Evolutionary conservation across 495 filamentous ascomycete genomes (phyloP).

Genomic region (Penicillium herquei): DNA sequence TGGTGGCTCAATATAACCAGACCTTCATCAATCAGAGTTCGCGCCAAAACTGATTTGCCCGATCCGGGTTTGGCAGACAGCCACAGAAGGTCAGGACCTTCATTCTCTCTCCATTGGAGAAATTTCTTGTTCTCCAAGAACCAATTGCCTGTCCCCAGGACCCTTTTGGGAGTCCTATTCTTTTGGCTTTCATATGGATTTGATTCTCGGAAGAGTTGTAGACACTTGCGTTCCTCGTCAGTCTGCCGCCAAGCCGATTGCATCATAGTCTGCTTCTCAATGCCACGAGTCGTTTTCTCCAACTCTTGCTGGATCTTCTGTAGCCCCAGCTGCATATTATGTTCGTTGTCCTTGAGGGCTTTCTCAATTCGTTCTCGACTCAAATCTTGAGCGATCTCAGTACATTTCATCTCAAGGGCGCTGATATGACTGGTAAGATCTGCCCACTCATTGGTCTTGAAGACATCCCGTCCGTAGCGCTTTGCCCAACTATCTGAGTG

Average conservation of each 20-base stretch:
- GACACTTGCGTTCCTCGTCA: slow-evolving; percentile 8
- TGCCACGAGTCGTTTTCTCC: background rate
- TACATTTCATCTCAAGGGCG: slow-evolving; percentile 5
- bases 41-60: slow-evolving; percentile 7
- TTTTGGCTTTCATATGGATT: slow-evolving; percentile 10
- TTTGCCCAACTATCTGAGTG: slow-evolving; percentile 3
- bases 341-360: slow-evolving; percentile 4
- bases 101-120: slow-evolving; percentile 4
- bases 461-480: no score
- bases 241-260: slow-evolving; percentile 9
- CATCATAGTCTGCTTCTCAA: slow-evolving; percentile 8
- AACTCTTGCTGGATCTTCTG: slow-evolving; percentile 6
- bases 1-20: slow-evolving; percentile 5
- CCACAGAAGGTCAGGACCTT: slow-evolving; percentile 7
- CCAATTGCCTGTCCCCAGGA: slow-evolving; percentile 19
- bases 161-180: slow-evolving; percentile 7
- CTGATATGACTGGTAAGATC: slow-evolving; percentile 1
- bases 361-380: slow-evolving; percentile 7
- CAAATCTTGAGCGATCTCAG: slow-evolving; percentile 7
- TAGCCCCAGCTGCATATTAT: slow-evolving; percentile 2
- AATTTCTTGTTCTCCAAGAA: slow-evolving; percentile 16
- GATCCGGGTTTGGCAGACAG: slow-evolving; percentile 10
- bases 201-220: slow-evolving; percentile 8
- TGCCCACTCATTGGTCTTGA: slow-evolving; percentile 7
- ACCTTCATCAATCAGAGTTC: slow-evolving; percentile 1